Evolutionary conservation across 345 rosid species (phyloP).

Genomic region (Garcia nutans): DNA sequence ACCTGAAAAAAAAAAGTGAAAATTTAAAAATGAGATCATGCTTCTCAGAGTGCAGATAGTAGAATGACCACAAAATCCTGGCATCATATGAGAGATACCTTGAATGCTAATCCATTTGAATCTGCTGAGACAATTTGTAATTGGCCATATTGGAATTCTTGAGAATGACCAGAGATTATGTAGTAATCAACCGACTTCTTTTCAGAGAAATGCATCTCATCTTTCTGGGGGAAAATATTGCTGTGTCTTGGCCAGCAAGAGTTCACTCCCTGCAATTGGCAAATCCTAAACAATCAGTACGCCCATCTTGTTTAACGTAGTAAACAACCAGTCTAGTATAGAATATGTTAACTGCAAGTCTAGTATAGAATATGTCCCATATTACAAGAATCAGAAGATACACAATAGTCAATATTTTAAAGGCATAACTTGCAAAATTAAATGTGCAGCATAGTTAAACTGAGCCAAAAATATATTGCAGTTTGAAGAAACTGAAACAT

Average conservation of each 20-base stretch:
- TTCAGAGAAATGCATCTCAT: constrained; percentile 20
- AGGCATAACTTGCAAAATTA: background rate
- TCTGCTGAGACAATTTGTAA: constrained; percentile 15
- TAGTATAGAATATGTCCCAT: background rate
- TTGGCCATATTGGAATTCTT: constrained; percentile 3
- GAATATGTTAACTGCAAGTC: background rate
- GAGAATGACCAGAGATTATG: constrained; percentile 3
- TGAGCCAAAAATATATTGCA: background rate
- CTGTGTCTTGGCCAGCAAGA: constrained; percentile 76
- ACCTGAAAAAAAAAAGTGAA: constrained; percentile 9
- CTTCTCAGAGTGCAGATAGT: background rate
- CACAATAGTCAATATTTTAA: background rate
- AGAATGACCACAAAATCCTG: background rate
- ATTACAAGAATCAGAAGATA: background rate
- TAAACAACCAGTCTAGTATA: background rate
- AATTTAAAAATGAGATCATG: constrained; percentile 4
- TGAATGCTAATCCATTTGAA: background rate
- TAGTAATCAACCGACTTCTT: background rate
- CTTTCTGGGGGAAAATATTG: constrained; percentile 42
- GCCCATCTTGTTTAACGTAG: background rate
- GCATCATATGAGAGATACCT: constrained; percentile 12
- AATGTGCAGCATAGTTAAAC: background rate
- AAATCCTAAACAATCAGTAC: constrained; percentile 12
- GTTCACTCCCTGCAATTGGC: constrained; percentile 42
- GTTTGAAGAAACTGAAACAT: background rate